Evolutionary conservation across 2,329 filamentous ascomycete genomes (phyloP).

Genomic region (Xylariales sp.): DNA sequence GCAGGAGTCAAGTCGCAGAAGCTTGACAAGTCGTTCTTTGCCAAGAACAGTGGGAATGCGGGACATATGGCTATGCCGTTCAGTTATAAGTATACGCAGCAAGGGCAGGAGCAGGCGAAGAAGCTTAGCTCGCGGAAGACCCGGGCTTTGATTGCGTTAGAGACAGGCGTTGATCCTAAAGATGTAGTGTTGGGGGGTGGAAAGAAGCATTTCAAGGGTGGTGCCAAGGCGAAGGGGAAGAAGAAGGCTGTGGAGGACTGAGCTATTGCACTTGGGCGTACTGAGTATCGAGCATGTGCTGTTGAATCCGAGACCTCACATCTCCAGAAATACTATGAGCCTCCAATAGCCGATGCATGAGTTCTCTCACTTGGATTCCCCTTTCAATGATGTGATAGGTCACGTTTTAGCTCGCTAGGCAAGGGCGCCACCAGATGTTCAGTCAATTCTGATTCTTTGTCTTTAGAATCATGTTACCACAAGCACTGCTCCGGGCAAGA

Average conservation of each 20-base stretch:
- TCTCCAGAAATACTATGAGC: too few species aligned
- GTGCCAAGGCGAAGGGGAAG: constrained; percentile 57
- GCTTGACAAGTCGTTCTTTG: constrained; percentile 90
- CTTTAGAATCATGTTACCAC: too few species aligned
- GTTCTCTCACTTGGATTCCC: too few species aligned
- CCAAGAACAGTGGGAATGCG: constrained; percentile 37
- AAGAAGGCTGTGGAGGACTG: constrained; percentile 31
- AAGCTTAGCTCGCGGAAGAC: constrained; percentile 79
- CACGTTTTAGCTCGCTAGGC: too few species aligned
- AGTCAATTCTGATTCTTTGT: too few species aligned
- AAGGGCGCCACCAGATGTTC: too few species aligned
- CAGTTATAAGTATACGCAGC: constrained; percentile 82
- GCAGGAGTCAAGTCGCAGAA: constrained; percentile 69
- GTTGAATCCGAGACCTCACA: not conserved
- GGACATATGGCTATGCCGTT: constrained; percentile 77
- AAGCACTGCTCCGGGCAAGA: too few species aligned
- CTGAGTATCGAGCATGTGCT: not conserved
- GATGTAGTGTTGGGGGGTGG: constrained; percentile 62
- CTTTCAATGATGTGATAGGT: too few species aligned
- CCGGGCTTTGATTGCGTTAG: constrained; percentile 72
- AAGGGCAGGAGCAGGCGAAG: constrained; percentile 62
- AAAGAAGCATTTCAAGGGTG: constrained; percentile 96
- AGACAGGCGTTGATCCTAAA: constrained; percentile 77
- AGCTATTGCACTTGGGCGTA: not conserved
- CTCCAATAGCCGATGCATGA: too few species aligned